Conservation (phyloP, 2,329 filamentous ascomycete genomes). For the Pyrenochaeta sp. region DNA sequence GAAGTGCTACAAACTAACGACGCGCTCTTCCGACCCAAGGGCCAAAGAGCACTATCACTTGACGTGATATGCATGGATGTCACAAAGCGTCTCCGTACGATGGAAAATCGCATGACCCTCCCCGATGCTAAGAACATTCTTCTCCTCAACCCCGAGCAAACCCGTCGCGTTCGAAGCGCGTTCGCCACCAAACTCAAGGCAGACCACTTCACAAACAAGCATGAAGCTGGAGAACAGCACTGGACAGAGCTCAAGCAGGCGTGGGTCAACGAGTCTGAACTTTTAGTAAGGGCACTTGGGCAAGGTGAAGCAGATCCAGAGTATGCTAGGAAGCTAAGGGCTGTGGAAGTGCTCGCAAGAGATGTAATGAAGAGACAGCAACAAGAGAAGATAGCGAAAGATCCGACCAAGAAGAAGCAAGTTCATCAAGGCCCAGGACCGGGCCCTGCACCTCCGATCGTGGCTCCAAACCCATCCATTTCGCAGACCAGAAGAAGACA, state of each 20-base stretch:
- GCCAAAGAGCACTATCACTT: conserved; percentile 72
- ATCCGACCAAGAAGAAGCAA: conserved; percentile 58
- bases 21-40: conserved; percentile 46
- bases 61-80: conserved; percentile 84
- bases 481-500: conserved; percentile 44
- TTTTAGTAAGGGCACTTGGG: conserved; percentile 65
- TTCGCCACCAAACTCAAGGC: conserved; percentile 73
- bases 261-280: conserved; percentile 69
- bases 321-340: conserved; percentile 66
- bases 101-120: conserved; percentile 73
- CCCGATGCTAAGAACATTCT: conserved; percentile 77
- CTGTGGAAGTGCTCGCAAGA: conserved; percentile 74
- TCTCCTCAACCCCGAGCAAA: conserved; percentile 73
- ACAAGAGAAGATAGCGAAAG: conserved; percentile 69
- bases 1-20: conserved; percentile 58
- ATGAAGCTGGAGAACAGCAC: conserved; percentile 74
- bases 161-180: conserved; percentile 69
- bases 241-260: conserved; percentile 74
- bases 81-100: conserved; percentile 77
- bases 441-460: conserved; percentile 47
- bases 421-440: conserved; percentile 52
- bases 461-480: conserved; percentile 22
- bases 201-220: conserved; percentile 75
- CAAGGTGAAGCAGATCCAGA: conserved; percentile 62
- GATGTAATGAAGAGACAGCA: conserved; percentile 81